These are phyloP conservation scores for Spergularia azorica DNA, from an alignment of 179 eudicot species.

Conservation along the genomic window DNA sequence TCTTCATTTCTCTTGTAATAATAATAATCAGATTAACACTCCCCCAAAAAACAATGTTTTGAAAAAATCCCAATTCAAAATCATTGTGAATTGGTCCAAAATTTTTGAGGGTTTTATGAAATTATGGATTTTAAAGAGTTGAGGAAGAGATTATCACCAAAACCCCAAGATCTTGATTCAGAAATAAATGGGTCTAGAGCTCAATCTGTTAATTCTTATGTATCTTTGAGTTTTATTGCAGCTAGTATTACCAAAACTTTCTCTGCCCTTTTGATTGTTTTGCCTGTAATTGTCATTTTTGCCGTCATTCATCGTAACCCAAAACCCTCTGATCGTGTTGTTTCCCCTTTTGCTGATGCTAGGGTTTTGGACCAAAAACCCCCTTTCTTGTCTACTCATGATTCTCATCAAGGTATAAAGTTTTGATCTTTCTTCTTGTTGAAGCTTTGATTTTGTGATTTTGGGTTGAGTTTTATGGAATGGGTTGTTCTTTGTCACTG, in stretches of 20 bases:
- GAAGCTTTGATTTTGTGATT: neutral
- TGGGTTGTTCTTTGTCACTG: neutral
- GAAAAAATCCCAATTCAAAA: no score
- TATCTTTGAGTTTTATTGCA: conserved; percentile 43
- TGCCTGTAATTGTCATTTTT: conserved; percentile 57
- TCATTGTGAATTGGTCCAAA: no score
- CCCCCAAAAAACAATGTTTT: no score
- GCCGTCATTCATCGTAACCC: conserved; percentile 47
- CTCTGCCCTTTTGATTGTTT: conserved; percentile 51
- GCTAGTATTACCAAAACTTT: conserved; percentile 45
- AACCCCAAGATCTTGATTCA: conserved; percentile 31
- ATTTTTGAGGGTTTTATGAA: no score
- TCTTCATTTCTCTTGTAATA: no score
- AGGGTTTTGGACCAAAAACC: conserved; percentile 59
- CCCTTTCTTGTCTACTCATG: conserved; percentile 7
- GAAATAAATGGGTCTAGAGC: conserved; percentile 26
- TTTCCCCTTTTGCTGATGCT: conserved; percentile 62
- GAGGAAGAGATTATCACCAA: conserved; percentile 41
- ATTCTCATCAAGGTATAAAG: conserved; percentile 25
- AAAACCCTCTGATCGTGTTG: conserved; percentile 28
- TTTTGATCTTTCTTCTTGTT: conserved; percentile 21
- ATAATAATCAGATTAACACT: no score
- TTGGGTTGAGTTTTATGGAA: neutral
- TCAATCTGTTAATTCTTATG: conserved; percentile 19
- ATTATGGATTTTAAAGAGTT: conserved; percentile 43